Evolutionary conservation across 2,329 filamentous ascomycete genomes (phyloP).

Genomic region (Colletotrichum eleusines): DNA sequence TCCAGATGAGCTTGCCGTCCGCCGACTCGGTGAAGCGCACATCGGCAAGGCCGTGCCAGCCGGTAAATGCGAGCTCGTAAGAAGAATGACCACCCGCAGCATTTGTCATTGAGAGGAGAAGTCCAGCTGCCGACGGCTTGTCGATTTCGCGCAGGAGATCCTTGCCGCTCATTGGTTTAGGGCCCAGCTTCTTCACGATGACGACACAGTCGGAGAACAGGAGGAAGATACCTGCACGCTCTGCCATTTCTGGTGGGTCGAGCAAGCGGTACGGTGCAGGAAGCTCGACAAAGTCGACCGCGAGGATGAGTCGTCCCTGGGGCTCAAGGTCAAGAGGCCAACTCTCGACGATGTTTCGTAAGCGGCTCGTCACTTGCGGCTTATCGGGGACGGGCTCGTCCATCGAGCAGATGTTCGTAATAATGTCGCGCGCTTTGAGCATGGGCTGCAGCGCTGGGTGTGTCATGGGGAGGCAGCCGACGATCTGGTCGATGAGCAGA

Average conservation of each 20-base stretch:
- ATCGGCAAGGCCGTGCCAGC: slow-evolving; percentile 77
- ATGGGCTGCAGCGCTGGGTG: slow-evolving; percentile 87
- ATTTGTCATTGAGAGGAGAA: slow-evolving; percentile 74
- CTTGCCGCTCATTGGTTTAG: slow-evolving; percentile 75
- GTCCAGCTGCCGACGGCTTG: slow-evolving; percentile 75
- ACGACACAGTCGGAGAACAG: slow-evolving; percentile 88
- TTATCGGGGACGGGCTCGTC: slow-evolving; percentile 79
- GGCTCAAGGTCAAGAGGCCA: slow-evolving; percentile 82
- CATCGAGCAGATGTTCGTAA: slow-evolving; percentile 96
- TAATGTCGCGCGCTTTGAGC: slow-evolving; percentile 90
- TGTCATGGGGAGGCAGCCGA: slow-evolving; percentile 84
- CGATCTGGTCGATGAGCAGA: slow-evolving; percentile 95
- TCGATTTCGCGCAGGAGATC: slow-evolving; percentile 88
- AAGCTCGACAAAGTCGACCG: slow-evolving; percentile 83
- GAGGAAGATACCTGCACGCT: slow-evolving; percentile 78
- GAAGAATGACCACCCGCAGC: slow-evolving; percentile 70
- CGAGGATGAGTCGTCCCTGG: slow-evolving; percentile 82
- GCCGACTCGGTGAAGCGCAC: slow-evolving; percentile 79
- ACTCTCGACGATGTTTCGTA: slow-evolving; percentile 80
- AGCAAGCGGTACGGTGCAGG: slow-evolving; percentile 74
- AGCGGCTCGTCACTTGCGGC: slow-evolving; percentile 77
- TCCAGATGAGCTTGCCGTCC: slow-evolving; percentile 74
- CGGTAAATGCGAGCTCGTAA: slow-evolving; percentile 81
- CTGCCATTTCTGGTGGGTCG: slow-evolving; percentile 55
- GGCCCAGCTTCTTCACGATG: slow-evolving; percentile 77